Base-by-base conservation (phyloP, 768 basidiomycete genomes). In the Boletus vinaceobasis region DNA sequence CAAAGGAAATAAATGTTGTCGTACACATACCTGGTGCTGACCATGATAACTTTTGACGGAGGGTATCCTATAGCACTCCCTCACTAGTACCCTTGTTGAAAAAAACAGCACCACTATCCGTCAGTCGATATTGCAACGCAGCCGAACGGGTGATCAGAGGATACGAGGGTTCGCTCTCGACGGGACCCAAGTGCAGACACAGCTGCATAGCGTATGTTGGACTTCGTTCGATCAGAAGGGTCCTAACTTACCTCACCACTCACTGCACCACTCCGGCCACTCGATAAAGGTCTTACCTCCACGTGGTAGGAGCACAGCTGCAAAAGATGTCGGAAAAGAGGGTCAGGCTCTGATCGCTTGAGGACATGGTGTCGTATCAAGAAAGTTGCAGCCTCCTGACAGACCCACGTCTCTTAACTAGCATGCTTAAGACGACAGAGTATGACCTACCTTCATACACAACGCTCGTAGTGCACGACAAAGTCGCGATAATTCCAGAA, bases 251-350 rank as follows among this genome's bases (percentile, higher is more conserved):
- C 90, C 77, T 90, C 86, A 19, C 90, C 90, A 54, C 83, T 88
- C 29, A 93, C 86, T 21, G 83, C 76, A 3, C 88, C 89, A 57
- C 90, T 92, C 26, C 84, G 75, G 5, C 90, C 90, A 57, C 86
- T 90, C 1, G 84, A 75, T 7, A 93, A 74, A 1, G 89, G 82
- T 38, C 78, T 75, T 2, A 91, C 84, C 54, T 91, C 89, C 4
- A 91, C 60, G 60, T 90, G 88, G 58, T 86, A 85, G 3, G 83
- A 75, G 58, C 81, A 85, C 3, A 87, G 65, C 50, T 88, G 85
- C 19, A 84, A 70, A 21, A 91, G 71, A 31, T 76, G 71, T 32
- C 78, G 77, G 48, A 88, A 79, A 1, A 88, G 66, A 35, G 83
- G 77, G 59, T 89, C 87, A 0, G 80, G 78, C 50, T 85, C 83